These are phyloP conservation scores for Cryptosporidium xiaoi DNA, from an alignment of 169 alveolate species.

Conservation along the genomic window DNA sequence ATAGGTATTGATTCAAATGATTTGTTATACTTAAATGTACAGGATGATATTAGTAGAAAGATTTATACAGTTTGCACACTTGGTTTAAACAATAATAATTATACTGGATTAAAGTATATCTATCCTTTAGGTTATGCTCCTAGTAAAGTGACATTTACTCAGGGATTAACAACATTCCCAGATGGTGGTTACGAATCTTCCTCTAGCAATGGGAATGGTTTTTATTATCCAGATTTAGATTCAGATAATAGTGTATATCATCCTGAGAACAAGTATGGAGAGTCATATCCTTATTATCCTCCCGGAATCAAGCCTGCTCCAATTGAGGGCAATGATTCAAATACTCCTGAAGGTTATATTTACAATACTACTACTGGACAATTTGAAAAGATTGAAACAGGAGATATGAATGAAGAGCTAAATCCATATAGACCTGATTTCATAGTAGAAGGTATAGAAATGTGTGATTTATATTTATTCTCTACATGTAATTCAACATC, in stretches of 20 bases:
- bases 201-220: slow-evolving; percentile 10
- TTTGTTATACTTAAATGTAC: slow-evolving; percentile 32
- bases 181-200: slow-evolving; percentile 50
- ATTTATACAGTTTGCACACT: slow-evolving; percentile 41
- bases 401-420: slow-evolving; percentile 8
- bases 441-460: slow-evolving; percentile 18
- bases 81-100: background rate
- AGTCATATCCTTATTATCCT: slow-evolving; percentile 37
- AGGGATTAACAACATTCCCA: slow-evolving; percentile 13
- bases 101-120: background rate
- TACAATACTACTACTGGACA: slow-evolving; percentile 61
- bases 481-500: slow-evolving; percentile 48
- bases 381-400: slow-evolving; percentile 21
- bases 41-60: background rate
- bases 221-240: slow-evolving; percentile 4
- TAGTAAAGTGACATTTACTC: background rate
- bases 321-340: slow-evolving; percentile 4
- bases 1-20: slow-evolving; percentile 7
- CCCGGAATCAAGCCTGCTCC: slow-evolving; percentile 59
- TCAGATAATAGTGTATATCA: background rate
- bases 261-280: slow-evolving; percentile 24
- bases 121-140: slow-evolving; percentile 74
- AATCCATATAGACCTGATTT: slow-evolving; percentile 51
- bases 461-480: slow-evolving; percentile 33
- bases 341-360: slow-evolving; percentile 34